Evolutionary conservation across 2,329 filamentous ascomycete genomes (phyloP).

Genomic region (Ceratocystis cacaofunesta): DNA sequence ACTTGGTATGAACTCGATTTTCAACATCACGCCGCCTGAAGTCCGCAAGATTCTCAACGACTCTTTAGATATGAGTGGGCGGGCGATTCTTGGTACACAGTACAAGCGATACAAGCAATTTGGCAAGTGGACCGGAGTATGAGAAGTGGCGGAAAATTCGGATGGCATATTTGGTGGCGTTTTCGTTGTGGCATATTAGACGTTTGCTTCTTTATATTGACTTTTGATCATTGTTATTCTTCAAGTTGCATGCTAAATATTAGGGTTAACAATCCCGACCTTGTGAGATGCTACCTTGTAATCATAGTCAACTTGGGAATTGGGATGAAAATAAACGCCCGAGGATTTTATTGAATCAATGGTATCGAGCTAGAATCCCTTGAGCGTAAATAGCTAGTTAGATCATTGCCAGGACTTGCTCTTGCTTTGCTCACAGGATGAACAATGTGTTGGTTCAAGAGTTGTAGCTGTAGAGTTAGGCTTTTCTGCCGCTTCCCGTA

Average conservation of each 20-base stretch:
- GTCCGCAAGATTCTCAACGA: constrained; percentile 43
- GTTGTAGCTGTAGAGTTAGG: background rate
- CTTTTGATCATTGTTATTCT: background rate
- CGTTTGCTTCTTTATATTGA: background rate
- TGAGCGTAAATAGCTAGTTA: no score
- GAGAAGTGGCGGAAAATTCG: constrained; percentile 18
- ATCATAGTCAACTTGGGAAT: no score
- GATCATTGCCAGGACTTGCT: background rate
- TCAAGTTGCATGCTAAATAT: no score
- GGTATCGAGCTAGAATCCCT: no score
- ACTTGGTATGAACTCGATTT: constrained; percentile 42
- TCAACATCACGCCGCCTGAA: constrained; percentile 42
- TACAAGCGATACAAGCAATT: constrained; percentile 46
- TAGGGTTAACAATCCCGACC: no score
- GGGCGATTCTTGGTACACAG: constrained; percentile 43
- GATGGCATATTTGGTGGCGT: background rate
- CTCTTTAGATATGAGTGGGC: constrained; percentile 41
- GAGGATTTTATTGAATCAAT: no score
- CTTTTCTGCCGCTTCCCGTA: background rate
- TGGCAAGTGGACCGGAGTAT: constrained; percentile 49
- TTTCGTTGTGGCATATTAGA: background rate
- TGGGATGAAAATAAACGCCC: no score
- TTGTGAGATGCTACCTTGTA: no score
- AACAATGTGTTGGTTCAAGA: background rate
- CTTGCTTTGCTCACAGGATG: background rate